These are phyloP conservation scores for Clohesyomyces aquaticus DNA, from an alignment of 495 filamentous ascomycete genomes.

Conservation along the genomic window DNA sequence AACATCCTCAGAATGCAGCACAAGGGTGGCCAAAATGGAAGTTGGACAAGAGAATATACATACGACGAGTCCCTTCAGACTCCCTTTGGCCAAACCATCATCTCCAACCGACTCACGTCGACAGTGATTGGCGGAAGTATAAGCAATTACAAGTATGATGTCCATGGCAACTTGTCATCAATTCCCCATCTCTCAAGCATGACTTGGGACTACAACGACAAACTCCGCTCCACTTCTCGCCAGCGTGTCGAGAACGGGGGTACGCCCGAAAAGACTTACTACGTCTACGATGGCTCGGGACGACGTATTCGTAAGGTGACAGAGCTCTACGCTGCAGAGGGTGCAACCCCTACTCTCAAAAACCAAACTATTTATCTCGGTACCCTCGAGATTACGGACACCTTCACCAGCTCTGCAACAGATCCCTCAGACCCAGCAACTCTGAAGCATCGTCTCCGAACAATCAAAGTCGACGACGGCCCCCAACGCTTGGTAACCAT, in stretches of 20 bases:
- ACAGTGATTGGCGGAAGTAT: not conserved
- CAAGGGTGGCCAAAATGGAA: no score
- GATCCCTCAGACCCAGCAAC: not conserved
- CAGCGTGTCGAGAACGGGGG: not conserved
- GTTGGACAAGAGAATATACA: not conserved
- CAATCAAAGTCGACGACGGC: not conserved
- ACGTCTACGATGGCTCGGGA: not conserved
- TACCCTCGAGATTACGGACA: not conserved
- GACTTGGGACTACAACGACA: not conserved
- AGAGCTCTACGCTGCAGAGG: not conserved
- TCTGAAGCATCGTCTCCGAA: not conserved
- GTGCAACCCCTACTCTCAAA: not conserved
- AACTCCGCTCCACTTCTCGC: not conserved
- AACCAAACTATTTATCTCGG: not conserved
- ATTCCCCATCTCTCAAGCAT: not conserved
- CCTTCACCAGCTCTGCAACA: not conserved
- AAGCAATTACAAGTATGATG: not conserved
- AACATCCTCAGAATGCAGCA: not conserved
- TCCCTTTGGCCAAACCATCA: not conserved
- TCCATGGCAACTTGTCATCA: not conserved
- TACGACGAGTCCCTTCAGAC: not conserved
- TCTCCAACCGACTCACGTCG: not conserved
- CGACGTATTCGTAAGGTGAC: not conserved
- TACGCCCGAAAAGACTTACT: not conserved
- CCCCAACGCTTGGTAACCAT: not conserved